Evolutionary conservation across 768 basidiomycete genomes (phyloP).

Genomic region (Pisolithus albus): DNA sequence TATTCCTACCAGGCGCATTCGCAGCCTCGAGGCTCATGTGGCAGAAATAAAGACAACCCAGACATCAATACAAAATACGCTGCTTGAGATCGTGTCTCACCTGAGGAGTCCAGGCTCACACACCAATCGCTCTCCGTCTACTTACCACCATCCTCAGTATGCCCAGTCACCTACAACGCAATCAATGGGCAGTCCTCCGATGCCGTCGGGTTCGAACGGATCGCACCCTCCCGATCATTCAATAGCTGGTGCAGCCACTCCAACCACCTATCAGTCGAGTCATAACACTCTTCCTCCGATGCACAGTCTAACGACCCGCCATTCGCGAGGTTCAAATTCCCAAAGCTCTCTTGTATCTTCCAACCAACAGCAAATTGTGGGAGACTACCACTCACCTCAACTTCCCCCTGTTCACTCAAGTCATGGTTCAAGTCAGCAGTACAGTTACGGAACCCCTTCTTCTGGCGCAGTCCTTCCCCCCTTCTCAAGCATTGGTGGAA

Average conservation of each 20-base stretch:
- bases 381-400: conserved; percentile 41
- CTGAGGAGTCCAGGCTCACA: conserved; percentile 51
- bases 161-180: conserved; percentile 64
- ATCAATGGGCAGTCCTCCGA: conserved; percentile 46
- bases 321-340: conserved; percentile 31
- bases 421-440: conserved; percentile 25
- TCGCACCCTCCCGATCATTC: conserved; percentile 18
- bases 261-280: conserved; percentile 22
- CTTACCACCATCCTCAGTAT: conserved; percentile 41
- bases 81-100: conserved; percentile 74
- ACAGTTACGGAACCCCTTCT: conserved; percentile 31
- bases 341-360: conserved; percentile 27
- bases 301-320: conserved; percentile 22
- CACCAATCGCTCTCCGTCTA: conserved; percentile 56
- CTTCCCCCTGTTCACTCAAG: conserved; percentile 37
- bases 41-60: conserved; percentile 73
- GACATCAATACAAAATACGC: conserved; percentile 66
- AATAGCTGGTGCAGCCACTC: conserved; percentile 25
- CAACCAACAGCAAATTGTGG: conserved; percentile 27
- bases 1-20: conserved; percentile 63
- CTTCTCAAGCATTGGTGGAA: conserved; percentile 60
- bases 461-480: conserved; percentile 59
- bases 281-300: conserved; percentile 26
- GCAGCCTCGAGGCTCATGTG: conserved; percentile 82
- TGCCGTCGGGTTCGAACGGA: conserved; percentile 36